A percentile compares a stretch with the other conserved stretches of the same genome.
These are phyloP conservation scores for Grosmannia serpens DNA, from an alignment of 2,329 filamentous ascomycete species.

Conservation along the genomic window DNA sequence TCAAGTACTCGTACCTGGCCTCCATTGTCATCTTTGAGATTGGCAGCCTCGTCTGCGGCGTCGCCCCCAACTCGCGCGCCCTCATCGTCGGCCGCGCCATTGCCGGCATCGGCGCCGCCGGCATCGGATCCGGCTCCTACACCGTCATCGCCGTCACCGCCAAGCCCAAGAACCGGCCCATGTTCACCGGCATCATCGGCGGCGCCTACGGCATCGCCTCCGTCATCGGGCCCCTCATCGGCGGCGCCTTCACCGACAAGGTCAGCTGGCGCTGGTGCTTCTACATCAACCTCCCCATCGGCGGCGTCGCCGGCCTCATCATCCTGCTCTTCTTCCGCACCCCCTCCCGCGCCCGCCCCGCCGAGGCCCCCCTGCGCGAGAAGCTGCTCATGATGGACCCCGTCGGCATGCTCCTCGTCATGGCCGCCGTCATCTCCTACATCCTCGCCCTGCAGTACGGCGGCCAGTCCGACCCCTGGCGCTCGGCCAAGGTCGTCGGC, in stretches of 20 bases:
- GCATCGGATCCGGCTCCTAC: constrained; percentile 24
- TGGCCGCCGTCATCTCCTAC: constrained; percentile 25
- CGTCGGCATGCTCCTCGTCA: constrained; percentile 25
- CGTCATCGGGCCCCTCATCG: constrained; percentile 17
- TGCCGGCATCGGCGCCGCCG: constrained; percentile 34
- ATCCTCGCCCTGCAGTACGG: constrained; percentile 32
- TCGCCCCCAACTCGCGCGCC: constrained; percentile 33
- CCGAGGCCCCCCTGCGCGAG: constrained; percentile 18
- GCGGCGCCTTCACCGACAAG: constrained; percentile 16
- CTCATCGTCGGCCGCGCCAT: constrained; percentile 42
- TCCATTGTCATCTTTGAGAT: constrained; percentile 41
- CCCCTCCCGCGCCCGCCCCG: constrained; percentile 21
- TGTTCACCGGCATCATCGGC: constrained; percentile 18
- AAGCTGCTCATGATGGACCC: constrained; percentile 32
- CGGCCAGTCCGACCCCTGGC: constrained; percentile 27
- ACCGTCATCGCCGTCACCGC: constrained; percentile 26
- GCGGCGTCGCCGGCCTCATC: constrained; percentile 15
- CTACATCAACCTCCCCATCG: constrained; percentile 22
- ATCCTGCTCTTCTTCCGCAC: constrained; percentile 24
- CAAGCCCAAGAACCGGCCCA: constrained; percentile 12
- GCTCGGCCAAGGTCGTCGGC: constrained; percentile 21
- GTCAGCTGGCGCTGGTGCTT: constrained; percentile 20
- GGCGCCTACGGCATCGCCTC: constrained; percentile 17
- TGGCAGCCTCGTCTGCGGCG: constrained; percentile 39
- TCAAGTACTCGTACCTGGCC: constrained; percentile 36